Percentiles rank a stretch among this genome's conserved stretches.
Conservation (phyloP, 148 eudicot genomes). For the Mesembryanthemum crystallinum region DNA sequence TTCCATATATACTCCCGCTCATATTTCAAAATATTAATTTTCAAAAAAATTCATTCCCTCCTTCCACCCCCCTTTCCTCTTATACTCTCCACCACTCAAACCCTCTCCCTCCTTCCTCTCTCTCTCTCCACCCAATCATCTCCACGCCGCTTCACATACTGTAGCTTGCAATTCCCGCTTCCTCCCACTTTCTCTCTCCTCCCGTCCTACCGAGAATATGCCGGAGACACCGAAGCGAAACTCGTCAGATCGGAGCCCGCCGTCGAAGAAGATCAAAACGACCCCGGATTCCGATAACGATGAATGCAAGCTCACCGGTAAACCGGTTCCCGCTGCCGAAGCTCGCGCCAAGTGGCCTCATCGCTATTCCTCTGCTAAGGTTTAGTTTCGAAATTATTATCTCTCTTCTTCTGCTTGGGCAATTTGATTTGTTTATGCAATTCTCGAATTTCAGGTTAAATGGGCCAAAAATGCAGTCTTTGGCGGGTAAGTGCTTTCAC, state of each 20-base stretch:
- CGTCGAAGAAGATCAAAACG: constrained; percentile 1
- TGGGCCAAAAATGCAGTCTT: neutral
- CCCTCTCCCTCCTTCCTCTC: neutral
- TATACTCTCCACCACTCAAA: neutral
- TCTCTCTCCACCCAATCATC: no score
- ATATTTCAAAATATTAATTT: constrained; percentile 13
- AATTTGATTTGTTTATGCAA: neutral
- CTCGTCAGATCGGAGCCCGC: neutral
- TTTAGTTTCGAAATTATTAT: neutral
- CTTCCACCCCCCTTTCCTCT: neutral
- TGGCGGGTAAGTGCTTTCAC: neutral
- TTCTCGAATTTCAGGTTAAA: constrained; percentile 12
- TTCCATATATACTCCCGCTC: constrained; percentile 8
- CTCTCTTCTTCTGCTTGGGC: neutral
- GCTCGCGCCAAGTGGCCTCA: constrained; percentile 30
- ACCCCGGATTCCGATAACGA: neutral
- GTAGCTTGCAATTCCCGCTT: neutral
- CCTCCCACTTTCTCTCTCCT: neutral
- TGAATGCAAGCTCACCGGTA: constrained; percentile 20
- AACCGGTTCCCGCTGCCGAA: constrained; percentile 24
- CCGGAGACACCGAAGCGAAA: constrained; percentile 10
- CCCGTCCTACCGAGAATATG: neutral
- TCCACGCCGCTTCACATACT: neutral
- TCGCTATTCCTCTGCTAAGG: constrained; percentile 26
- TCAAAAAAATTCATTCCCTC: neutral